Evolutionary conservation across 1,139 yeast genomes (phyloP), one percentile per base, ranked within the genome.

Genomic region (Hanseniaspora gamundiae): DNA sequence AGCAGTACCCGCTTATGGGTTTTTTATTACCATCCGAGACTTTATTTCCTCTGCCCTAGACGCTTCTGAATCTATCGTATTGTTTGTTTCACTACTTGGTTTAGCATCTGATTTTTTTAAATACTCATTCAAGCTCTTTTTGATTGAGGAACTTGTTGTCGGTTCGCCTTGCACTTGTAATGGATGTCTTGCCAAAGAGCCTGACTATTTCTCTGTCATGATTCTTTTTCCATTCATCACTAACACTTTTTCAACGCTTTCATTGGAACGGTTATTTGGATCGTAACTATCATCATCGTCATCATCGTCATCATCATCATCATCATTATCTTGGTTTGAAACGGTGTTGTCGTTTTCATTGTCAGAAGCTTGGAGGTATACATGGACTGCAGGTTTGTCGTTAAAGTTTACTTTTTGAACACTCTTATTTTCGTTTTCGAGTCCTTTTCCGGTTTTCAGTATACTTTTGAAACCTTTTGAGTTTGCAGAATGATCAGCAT

Each of bases 271-370:
- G 2, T 21, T 13, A 22, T 31, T 30, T 26, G 36, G 28, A 36
- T 40, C 31, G n/a, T 40, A 29, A 29, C 35, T 29, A 28, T 40
- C 41, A 13, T 40, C 40, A 17, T 40, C 38, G 2, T 35, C 42
- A 20, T 39, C 33, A 10, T 39, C 31, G 13, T 29, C 21, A 2
- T 28, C 20, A 29, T 30, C 35, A n/a, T 36, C 38, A 4, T 35
- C 33, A 8, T 43, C 45, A 27, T 30, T 38, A 4, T 24, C 45
- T 4, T 42, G 40, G 28, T 35, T 28, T 26, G 27, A 16, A 16
- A 17, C 14, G 9, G 39, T 43, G 6, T 40, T 39, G 11, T 21
- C 22, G 22, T 35, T 28, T 33, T 40, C 38, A 26, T 43, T 40
- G 21, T 40, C 35, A 22, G 35, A 22, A 13, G 16, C 29, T 14